These are phyloP conservation scores for Aphanocladium album DNA, from an alignment of 2,329 filamentous ascomycete genomes.

Conservation along the genomic window DNA sequence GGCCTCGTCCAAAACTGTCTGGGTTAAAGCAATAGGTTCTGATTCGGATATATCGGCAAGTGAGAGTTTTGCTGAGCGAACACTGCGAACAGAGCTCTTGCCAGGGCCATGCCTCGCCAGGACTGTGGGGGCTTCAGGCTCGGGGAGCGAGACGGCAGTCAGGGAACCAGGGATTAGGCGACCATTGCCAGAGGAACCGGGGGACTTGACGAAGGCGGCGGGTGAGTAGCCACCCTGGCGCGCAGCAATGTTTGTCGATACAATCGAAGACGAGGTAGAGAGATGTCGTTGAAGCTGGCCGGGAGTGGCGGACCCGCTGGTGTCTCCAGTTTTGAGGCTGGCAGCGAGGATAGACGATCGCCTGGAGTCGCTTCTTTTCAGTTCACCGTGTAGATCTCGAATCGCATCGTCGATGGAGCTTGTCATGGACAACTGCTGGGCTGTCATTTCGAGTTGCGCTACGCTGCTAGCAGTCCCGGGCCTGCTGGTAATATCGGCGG, in stretches of 20 bases:
- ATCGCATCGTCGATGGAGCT: conserved; percentile 77
- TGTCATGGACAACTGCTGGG: conserved; percentile 67
- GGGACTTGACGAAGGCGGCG: conserved; percentile 62
- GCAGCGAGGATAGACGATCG: conserved; percentile 57
- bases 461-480: conserved; percentile 65
- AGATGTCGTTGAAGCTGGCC: conserved; percentile 36
- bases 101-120: conserved; percentile 50
- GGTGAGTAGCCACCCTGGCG: conserved; percentile 67
- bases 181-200: conserved; percentile 56
- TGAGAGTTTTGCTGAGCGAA: conserved; percentile 45
- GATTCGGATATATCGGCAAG: conserved; percentile 55
- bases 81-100: conserved; percentile 49
- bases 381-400: conserved; percentile 63
- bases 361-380: conserved; percentile 65
- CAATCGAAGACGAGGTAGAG: conserved; percentile 55
- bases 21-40: conserved; percentile 46
- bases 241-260: conserved; percentile 63
- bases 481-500: conserved; percentile 53
- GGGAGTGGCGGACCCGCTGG: conserved; percentile 19
- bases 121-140: conserved; percentile 34
- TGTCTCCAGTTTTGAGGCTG: conserved; percentile 30
- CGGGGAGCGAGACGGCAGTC: conserved; percentile 36
- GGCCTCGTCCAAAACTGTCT: conserved; percentile 49
- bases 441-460: conserved; percentile 68
- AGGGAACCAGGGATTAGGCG: conserved; percentile 51